Evolutionary conservation across 176 grass and related monocot genomes (phyloP).

Genomic region (Chloris gayana): DNA sequence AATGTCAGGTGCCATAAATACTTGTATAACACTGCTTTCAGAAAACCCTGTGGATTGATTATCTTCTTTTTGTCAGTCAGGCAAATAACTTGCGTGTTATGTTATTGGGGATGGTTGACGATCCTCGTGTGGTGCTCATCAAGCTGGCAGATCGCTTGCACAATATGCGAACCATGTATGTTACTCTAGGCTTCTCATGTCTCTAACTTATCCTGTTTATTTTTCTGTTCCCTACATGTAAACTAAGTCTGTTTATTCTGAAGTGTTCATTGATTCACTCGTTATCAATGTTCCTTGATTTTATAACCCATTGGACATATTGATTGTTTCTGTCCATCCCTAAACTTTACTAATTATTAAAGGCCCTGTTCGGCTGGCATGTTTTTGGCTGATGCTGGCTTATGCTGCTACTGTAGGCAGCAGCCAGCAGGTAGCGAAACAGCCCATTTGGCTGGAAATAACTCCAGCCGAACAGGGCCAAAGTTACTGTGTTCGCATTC

Average conservation of each 20-base stretch:
- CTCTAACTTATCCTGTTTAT: slow-evolving; percentile 9
- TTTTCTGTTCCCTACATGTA: slow-evolving; percentile 31
- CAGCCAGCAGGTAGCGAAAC: too few relatives aligned
- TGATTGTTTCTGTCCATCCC: not conserved
- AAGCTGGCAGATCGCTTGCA: slow-evolving; percentile 95
- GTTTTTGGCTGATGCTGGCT: too few relatives aligned
- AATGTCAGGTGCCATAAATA: slow-evolving; percentile 16
- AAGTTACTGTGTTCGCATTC: slow-evolving; percentile 1
- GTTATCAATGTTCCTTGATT: not conserved
- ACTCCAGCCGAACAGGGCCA: too few relatives aligned
- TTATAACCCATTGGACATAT: slow-evolving; percentile 25
- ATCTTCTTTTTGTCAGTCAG: slow-evolving; percentile 61
- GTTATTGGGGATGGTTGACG: slow-evolving; percentile 98
- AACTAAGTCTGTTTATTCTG: not conserved
- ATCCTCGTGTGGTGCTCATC: slow-evolving; percentile 98
- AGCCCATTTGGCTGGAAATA: too few relatives aligned
- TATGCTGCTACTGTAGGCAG: too few relatives aligned
- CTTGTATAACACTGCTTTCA: slow-evolving; percentile 18
- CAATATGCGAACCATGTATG: slow-evolving; percentile 99
- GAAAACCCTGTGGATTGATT: slow-evolving; percentile 43
- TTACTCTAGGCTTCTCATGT: slow-evolving; percentile 24
- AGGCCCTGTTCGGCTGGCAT: too few relatives aligned
- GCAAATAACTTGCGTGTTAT: slow-evolving; percentile 96
- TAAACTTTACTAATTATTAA: slow-evolving; percentile 7
- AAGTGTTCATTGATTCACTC: slow-evolving; percentile 12